phyloP scores from a whole-genome alignment of 495 filamentous ascomycete species.

The Lepraria neglecta region DNA sequence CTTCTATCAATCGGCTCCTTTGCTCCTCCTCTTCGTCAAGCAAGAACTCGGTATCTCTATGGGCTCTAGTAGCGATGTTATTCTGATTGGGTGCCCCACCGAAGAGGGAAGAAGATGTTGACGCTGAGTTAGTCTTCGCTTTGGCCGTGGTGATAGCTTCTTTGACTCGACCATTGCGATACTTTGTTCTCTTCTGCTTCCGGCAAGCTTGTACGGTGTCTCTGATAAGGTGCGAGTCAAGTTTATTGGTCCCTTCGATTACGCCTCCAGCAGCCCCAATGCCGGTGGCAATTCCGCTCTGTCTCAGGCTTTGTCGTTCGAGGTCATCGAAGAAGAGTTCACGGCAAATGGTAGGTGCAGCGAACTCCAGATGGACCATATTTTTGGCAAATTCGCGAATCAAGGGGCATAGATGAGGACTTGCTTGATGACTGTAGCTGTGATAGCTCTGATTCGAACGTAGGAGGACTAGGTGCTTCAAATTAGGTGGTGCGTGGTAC shows the following conservation, averaged over 20 bases:
- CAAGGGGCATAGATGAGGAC: constrained; percentile 23
- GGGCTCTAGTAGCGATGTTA: constrained; percentile 3
- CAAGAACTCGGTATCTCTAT: constrained; percentile 15
- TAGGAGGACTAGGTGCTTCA: constrained; percentile 23
- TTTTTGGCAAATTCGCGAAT: constrained; percentile 19
- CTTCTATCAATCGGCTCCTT: constrained; percentile 18
- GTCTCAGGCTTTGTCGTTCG: constrained; percentile 16
- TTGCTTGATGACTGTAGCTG: background rate
- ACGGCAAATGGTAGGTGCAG: constrained; percentile 18
- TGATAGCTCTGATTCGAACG: background rate
- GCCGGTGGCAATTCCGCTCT: constrained; percentile 19
- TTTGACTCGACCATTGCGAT: constrained; percentile 18
- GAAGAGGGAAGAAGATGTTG: constrained; percentile 20
- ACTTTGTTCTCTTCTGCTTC: constrained; percentile 15
- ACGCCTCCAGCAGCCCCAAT: constrained; percentile 13
- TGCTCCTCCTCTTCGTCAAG: constrained; percentile 23
- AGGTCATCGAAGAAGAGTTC: constrained; percentile 24
- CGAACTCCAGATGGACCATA: constrained; percentile 21
- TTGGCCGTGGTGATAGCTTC: constrained; percentile 8
- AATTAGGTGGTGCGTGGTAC: constrained; percentile 23
- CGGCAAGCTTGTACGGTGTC: constrained; percentile 18
- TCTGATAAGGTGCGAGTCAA: constrained; percentile 21
- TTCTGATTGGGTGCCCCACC: constrained; percentile 8
- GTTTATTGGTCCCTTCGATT: constrained; percentile 12
- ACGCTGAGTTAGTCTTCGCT: background rate